Base-by-base conservation (phyloP, 2,329 filamentous ascomycete genomes). In the Teratosphaeria epicoccoides region DNA sequence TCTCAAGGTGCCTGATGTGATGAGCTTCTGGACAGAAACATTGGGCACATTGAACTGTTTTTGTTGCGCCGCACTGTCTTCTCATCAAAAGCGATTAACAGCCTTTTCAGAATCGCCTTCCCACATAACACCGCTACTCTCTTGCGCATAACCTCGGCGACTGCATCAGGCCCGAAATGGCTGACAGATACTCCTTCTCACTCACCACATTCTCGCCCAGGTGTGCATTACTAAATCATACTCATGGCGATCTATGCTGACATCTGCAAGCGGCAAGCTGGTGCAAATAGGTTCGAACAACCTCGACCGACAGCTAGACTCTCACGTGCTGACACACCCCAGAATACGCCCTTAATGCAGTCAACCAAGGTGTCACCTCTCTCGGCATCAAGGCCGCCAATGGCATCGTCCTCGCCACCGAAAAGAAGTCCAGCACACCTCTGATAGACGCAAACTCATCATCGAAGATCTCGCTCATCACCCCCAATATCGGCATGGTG, bases 331-430 rank as follows among this genome's bases (percentile, higher is more conserved):
- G 46, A 53, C 44, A 44, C 48, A 43, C 23, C 23, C 23, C 64
- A 98, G 93, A 98, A 78, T 98, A 98, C 86, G 93, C 93, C 61
- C 79, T 98, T 70, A 97, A 97, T 71, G 93, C 93, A 57, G 93
- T 98, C 71, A 98, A 98, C 76, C 91, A 97, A 77, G 93, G 93
- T 73, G 93, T 98, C 63, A 98, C 93, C 61, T 91, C 93, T 61
- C 83, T 98, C 55, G 93, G 93, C 65, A 98, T 98, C 77, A 98
- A 98, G 83, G 93, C 93, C 63, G 97, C 93, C 63, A 98, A 98
- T 74, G 93, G 93, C 64, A 95, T 98, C 69, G 93, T 98, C 59
- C 87, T 98, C 59, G 93, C 93, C 57, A 98, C 93, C 59, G 93
- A 98, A 76, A 98, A 98, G 83, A 98, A 98, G 76, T 96, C 91